These are phyloP conservation scores for Penicillium brevicompactum DNA, from an alignment of 2,329 filamentous ascomycete species.

Conservation along the genomic window DNA sequence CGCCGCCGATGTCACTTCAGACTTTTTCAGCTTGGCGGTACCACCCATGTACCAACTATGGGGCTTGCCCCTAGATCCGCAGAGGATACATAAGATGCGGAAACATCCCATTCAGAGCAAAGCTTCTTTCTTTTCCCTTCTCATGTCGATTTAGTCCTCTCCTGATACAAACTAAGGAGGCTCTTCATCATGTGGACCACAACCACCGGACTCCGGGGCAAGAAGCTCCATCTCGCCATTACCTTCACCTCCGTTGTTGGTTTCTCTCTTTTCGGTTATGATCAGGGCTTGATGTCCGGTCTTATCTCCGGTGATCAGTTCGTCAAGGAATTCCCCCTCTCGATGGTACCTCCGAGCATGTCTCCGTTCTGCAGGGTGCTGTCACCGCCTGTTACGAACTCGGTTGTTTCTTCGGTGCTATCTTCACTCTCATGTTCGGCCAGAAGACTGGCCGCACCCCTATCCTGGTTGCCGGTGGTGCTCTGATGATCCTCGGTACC, in stretches of 20 bases:
- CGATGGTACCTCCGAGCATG: slow-evolving; percentile 16
- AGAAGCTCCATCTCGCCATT: slow-evolving; percentile 22
- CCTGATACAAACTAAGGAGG: slow-evolving; percentile 4
- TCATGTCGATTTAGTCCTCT: slow-evolving; percentile 5
- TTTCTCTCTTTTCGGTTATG: slow-evolving; percentile 54
- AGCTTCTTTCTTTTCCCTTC: neutral
- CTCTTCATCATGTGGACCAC: slow-evolving; percentile 32
- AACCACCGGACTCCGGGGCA: slow-evolving; percentile 31
- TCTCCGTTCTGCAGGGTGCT: slow-evolving; percentile 52
- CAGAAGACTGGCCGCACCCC: slow-evolving; percentile 37
- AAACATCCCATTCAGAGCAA: neutral
- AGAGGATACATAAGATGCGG: slow-evolving; percentile 4
- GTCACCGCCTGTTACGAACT: slow-evolving; percentile 57
- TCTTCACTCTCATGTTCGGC: slow-evolving; percentile 33
- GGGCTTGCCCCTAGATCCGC: neutral
- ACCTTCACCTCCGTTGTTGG: slow-evolving; percentile 44
- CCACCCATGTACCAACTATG: neutral
- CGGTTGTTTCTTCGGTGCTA: slow-evolving; percentile 43
- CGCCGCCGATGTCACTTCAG: slow-evolving; percentile 10
- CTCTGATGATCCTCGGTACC: slow-evolving; percentile 47
- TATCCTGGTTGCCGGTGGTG: slow-evolving; percentile 56
- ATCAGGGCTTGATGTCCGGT: slow-evolving; percentile 39
- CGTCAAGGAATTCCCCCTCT: slow-evolving; percentile 26
- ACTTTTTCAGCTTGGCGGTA: slow-evolving; percentile 2
- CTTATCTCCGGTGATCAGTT: slow-evolving; percentile 32